Conservation (phyloP, 495 filamentous ascomycete species). For the Penicillium salamii region DNA sequence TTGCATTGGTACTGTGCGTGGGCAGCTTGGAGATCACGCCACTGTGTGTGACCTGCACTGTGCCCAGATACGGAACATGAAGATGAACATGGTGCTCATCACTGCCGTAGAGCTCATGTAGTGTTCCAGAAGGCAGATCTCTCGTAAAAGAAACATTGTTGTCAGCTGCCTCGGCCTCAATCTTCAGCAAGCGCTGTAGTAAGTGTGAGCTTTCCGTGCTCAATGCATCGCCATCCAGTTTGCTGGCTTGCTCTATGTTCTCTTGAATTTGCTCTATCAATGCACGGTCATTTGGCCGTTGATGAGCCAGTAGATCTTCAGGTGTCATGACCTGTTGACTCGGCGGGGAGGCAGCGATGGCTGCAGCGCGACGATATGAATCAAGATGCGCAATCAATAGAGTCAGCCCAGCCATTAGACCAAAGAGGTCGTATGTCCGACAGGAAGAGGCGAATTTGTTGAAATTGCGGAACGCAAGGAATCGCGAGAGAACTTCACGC, state of each 20-base stretch:
- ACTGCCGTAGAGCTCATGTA: background rate
- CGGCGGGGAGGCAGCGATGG: background rate
- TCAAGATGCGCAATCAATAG: conserved; percentile 19
- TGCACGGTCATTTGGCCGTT: conserved; percentile 40
- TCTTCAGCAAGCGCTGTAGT: conserved; percentile 28
- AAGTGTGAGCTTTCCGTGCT: conserved; percentile 30
- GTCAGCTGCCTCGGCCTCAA: conserved; percentile 13
- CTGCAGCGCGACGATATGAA: conserved; percentile 7
- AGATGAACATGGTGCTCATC: background rate
- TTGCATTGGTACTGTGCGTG: too few relatives aligned
- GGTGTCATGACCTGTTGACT: background rate
- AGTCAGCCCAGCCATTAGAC: conserved; percentile 42
- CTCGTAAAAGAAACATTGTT: background rate
- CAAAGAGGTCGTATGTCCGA: conserved; percentile 47
- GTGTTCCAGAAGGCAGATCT: too few relatives aligned
- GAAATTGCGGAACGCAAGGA: conserved; percentile 31
- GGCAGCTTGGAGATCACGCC: background rate
- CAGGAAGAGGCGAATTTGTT: conserved; percentile 32
- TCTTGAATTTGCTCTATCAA: conserved; percentile 44
- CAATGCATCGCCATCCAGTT: conserved; percentile 29
- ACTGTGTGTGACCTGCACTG: background rate
- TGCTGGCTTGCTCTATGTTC: conserved; percentile 31
- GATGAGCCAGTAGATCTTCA: conserved; percentile 34
- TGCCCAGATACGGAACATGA: background rate
- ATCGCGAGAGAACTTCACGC: conserved; percentile 45